A percentile compares a stretch with the other conserved stretches of the same genome.
These are phyloP conservation scores for Neonectria faginata DNA, from an alignment of 2,329 filamentous ascomycete genomes.

Conservation along the genomic window DNA sequence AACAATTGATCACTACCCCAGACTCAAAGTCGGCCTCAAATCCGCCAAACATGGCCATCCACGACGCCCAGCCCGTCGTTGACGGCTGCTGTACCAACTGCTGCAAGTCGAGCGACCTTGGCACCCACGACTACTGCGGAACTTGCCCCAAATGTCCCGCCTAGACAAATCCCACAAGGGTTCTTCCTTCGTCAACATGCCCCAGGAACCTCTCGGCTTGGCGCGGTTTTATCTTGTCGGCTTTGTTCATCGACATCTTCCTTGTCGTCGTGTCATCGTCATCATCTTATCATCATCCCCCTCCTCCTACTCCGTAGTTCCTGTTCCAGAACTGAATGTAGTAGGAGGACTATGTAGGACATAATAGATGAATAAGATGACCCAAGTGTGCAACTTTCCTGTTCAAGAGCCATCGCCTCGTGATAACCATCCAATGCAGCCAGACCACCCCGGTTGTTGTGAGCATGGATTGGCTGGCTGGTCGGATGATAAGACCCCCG, in stretches of 20 bases:
- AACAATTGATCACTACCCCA: not conserved
- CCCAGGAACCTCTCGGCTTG: not conserved
- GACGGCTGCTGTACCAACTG: slow-evolving; percentile 47
- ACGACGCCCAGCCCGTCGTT: slow-evolving; percentile 32
- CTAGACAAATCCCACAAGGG: slow-evolving; percentile 11
- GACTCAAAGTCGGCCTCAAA: not conserved
- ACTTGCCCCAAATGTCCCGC: slow-evolving; percentile 47
- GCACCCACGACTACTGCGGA: slow-evolving; percentile 50
- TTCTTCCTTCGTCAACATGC: not conserved
- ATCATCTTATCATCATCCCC: not conserved
- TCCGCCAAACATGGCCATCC: slow-evolving; percentile 35
- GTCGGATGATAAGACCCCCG: not conserved
- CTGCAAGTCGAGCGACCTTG: slow-evolving; percentile 49
- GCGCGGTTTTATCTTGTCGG: slow-evolving; percentile 20
- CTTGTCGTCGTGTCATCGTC: not conserved
- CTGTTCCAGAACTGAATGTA: not conserved
- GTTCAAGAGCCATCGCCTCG: slow-evolving; percentile 1
- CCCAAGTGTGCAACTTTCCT: slow-evolving; percentile 6
- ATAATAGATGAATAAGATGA: slow-evolving; percentile 22
- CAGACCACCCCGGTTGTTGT: not conserved
- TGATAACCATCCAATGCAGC: not conserved
- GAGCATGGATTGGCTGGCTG: not conserved
- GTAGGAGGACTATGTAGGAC: not conserved
- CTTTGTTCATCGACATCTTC: slow-evolving; percentile 1
- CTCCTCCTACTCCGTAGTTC: not conserved